A percentile compares a stretch with the other conserved stretches of the same genome.
Evolutionary conservation across 2,329 filamentous ascomycete genomes (phyloP).

Genomic region (Cercospora berteroae): DNA sequence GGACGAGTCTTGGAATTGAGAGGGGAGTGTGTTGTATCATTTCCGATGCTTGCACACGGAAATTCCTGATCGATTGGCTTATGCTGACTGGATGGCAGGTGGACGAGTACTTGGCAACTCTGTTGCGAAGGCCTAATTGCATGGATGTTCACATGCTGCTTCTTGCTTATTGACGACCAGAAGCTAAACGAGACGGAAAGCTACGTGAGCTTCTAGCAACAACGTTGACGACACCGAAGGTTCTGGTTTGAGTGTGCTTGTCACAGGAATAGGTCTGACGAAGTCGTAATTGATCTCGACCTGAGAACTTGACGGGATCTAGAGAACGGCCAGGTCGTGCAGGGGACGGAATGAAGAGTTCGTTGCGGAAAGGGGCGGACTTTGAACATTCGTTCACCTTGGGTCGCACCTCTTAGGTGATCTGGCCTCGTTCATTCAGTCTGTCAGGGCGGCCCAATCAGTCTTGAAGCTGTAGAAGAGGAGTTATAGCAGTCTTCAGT

Average conservation of each 20-base stretch:
- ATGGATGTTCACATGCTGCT: not conserved
- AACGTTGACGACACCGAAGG: not conserved
- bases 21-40: not conserved
- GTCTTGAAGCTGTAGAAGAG: not conserved
- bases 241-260: too few relatives aligned
- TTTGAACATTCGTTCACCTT: not conserved
- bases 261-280: not conserved
- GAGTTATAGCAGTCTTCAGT: not conserved
- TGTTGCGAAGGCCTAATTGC: not conserved
- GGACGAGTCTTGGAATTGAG: not conserved
- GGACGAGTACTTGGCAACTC: not conserved
- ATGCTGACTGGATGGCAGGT: not conserved
- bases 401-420: not conserved
- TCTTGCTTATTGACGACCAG: not conserved
- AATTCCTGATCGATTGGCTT: not conserved
- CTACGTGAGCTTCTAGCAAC: not conserved
- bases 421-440: not conserved
- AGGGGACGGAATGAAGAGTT: not conserved
- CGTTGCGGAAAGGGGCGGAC: not conserved
- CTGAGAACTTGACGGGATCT: not conserved
- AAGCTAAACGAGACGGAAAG: not conserved
- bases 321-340: not conserved
- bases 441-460: not conserved
- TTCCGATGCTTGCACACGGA: not conserved
- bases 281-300: not conserved